Evolutionary conservation across 345 rosid species (phyloP), one percentile per base, ranked within the genome.

Genomic region (Euphorbia peplus): DNA sequence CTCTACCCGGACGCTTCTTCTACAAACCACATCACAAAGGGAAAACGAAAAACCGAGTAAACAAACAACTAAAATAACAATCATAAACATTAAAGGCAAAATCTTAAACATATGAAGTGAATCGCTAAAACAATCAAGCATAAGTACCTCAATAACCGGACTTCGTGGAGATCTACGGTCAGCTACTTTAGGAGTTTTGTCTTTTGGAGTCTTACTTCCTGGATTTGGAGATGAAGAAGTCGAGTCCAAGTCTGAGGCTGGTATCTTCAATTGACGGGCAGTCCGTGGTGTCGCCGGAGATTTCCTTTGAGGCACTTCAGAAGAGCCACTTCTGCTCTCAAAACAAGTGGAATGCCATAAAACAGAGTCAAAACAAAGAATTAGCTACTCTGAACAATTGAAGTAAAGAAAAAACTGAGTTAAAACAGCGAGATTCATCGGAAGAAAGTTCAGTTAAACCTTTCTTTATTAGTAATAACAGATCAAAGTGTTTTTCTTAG

Each of bases 101-200:
- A n/a, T n/a, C n/a, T n/a, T n/a, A n/a, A n/a, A n/a, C n/a, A 32
- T 32, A 32, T 3, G 6, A 32, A 32, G 37, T 32, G 4, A 32
- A 32, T 32, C 3, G 37, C 37, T 32, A 32, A 51, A 37, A 61
- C 53, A 44, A 7, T 44, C 18, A 39, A 18, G 12, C 18, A 25
- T 46, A n/a, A 58, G 64, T 87, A 93, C 98, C 97, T 91, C 98
- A 65, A 77, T 74, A 37, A 75, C 79, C 16, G 90, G 85, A 52
- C 85, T 86, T 71, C 81, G 78, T 53, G 89, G 93, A 22, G 97
- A 88, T 55, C 77, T 87, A 48, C 92, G 92, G 29, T 89, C 97
- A 68, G 77, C 67, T 29, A 93, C 84, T 77, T 84, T 93, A 30
- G 93, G 91, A 72, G 88, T 90, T 68, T 67, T 85, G 14, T 80